phyloP scores from a whole-genome alignment of 495 filamentous ascomycete genomes.

The Trichoderma reesei region DNA sequence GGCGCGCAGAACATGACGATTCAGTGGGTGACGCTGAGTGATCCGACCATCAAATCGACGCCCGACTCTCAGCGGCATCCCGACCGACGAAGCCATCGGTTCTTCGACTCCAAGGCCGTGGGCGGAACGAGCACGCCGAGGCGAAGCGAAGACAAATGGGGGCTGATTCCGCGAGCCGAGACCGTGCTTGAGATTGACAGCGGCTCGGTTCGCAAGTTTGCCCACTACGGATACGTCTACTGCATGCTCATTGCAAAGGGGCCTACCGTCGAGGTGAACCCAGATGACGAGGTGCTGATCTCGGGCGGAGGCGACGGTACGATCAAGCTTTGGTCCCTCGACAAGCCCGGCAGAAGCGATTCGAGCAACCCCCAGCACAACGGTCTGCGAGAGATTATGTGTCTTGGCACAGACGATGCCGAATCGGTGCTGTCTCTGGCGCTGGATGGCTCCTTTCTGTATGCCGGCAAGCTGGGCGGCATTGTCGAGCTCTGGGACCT shows the following conservation, averaged over 20 bases:
- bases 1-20: slow-evolving; percentile 93
- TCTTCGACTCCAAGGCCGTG: slow-evolving; percentile 86
- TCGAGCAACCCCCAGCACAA: slow-evolving; percentile 24
- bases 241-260: slow-evolving; percentile 79
- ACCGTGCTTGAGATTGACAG: slow-evolving; percentile 68
- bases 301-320: slow-evolving; percentile 90
- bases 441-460: slow-evolving; percentile 79
- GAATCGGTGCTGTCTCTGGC: slow-evolving; percentile 73
- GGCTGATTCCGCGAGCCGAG: slow-evolving; percentile 46
- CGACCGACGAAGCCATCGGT: slow-evolving; percentile 72
- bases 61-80: slow-evolving; percentile 62
- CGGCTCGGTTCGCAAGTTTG: slow-evolving; percentile 73
- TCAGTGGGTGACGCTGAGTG: slow-evolving; percentile 50
- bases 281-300: slow-evolving; percentile 68
- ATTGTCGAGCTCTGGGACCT: slow-evolving; percentile 94
- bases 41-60: slow-evolving; percentile 37
- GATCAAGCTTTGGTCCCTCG: slow-evolving; percentile 80
- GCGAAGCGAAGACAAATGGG: slow-evolving; percentile 39
- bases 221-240: slow-evolving; percentile 91
- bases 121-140: slow-evolving; percentile 69
- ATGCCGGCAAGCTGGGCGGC: slow-evolving; percentile 81
- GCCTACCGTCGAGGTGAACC: slow-evolving; percentile 46
- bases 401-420: slow-evolving; percentile 68
- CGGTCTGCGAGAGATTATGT: slow-evolving; percentile 46
- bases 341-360: slow-evolving; percentile 22